Conservation (phyloP, 2,329 filamentous ascomycete genomes). For the Ilyonectria robusta region DNA sequence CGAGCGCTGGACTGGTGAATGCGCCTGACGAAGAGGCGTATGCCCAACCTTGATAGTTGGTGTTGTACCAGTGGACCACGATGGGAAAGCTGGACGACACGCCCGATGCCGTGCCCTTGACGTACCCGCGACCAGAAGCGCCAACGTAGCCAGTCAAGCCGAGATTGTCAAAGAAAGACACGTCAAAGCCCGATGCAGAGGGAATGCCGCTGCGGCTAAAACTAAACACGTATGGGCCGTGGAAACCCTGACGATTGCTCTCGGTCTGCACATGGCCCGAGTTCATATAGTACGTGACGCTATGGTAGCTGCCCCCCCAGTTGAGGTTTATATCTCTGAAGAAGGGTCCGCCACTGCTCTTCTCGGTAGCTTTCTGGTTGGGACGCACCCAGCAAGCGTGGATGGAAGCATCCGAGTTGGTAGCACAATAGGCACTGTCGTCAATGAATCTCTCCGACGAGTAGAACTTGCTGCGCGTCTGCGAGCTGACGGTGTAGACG, state of each 20-base stretch:
- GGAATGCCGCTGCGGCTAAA: slow-evolving; percentile 15
- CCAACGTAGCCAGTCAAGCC: slow-evolving; percentile 19
- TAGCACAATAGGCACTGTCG: slow-evolving; percentile 14
- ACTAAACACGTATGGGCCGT: slow-evolving; percentile 16
- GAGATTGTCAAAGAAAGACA: slow-evolving; percentile 14
- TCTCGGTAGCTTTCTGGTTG: slow-evolving; percentile 13
- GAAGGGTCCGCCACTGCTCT: slow-evolving; percentile 17
- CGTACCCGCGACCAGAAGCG: slow-evolving; percentile 12
- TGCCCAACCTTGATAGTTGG: slow-evolving; percentile 11
- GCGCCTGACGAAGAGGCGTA: slow-evolving; percentile 13
- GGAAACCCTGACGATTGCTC: slow-evolving; percentile 14
- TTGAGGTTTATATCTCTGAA: slow-evolving; percentile 20
- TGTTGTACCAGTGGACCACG: slow-evolving; percentile 18
- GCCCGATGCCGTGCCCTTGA: slow-evolving; percentile 14
- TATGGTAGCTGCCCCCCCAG: slow-evolving; percentile 15
- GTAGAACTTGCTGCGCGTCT: slow-evolving; percentile 23
- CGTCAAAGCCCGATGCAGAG: slow-evolving; percentile 10
- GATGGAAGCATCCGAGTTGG: slow-evolving; percentile 9
- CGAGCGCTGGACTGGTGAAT: slow-evolving; percentile 14
- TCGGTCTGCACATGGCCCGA: slow-evolving; percentile 17
- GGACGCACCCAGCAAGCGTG: slow-evolving; percentile 18
- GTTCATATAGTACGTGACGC: slow-evolving; percentile 18
- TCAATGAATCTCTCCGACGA: slow-evolving; percentile 16
- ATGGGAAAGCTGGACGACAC: slow-evolving; percentile 19
- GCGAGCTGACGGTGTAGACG: slow-evolving; percentile 11